Evolutionary conservation across 345 rosid genomes (phyloP).

Genomic region (Salix suchowensis): DNA sequence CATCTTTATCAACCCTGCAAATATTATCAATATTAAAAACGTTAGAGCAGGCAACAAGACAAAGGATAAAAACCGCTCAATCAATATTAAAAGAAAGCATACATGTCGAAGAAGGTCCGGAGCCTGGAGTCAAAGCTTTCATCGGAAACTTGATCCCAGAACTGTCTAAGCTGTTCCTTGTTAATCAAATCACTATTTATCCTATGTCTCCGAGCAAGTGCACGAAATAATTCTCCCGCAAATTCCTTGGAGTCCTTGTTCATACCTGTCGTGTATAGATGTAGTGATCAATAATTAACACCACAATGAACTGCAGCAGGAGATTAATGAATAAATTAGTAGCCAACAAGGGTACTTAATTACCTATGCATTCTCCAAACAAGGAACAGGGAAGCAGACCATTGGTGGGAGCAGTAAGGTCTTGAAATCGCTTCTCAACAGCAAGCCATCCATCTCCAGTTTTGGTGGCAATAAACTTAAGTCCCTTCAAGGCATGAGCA

Average conservation of each 20-base stretch:
- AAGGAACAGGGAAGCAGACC: slow-evolving; percentile 55
- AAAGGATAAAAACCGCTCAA: not conserved
- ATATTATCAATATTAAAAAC: not conserved
- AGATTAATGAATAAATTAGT: not conserved
- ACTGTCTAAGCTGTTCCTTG: slow-evolving; percentile 55
- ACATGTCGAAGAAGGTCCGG: slow-evolving; percentile 90
- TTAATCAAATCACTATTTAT: slow-evolving; percentile 58
- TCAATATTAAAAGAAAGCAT: not conserved
- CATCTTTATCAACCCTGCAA: slow-evolving; percentile 73
- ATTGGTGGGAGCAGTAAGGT: slow-evolving; percentile 46
- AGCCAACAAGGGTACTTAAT: not conserved
- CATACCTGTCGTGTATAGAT: slow-evolving; percentile 44
- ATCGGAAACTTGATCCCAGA: slow-evolving; percentile 79
- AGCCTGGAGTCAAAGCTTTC: slow-evolving; percentile 91
- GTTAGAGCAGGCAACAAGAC: not conserved
- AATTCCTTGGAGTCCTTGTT: slow-evolving; percentile 83
- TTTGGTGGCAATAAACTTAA: slow-evolving; percentile 68
- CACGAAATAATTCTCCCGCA: slow-evolving; percentile 66
- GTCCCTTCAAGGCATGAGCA: slow-evolving; percentile 73
- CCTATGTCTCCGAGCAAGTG: slow-evolving; percentile 62
- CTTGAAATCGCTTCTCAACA: slow-evolving; percentile 56
- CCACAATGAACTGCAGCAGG: too few species aligned
- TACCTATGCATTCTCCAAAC: slow-evolving; percentile 87
- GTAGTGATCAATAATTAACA: not conserved
- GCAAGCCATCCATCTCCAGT: slow-evolving; percentile 60